Evolutionary conservation across 257 asterid species (phyloP).

Genomic region (Lantana camara): DNA sequence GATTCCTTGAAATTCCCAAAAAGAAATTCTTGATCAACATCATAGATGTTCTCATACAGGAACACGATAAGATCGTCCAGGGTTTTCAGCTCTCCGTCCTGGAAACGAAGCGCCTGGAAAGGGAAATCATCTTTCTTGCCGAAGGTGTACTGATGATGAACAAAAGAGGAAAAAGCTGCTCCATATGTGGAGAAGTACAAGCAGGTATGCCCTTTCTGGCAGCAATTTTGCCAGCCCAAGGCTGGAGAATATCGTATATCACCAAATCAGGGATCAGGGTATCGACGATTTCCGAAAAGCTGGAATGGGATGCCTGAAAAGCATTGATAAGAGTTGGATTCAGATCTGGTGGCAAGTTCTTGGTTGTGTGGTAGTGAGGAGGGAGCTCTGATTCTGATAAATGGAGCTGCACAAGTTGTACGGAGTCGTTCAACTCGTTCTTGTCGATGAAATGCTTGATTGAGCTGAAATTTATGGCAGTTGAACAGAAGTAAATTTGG

Average conservation of each 20-base stretch:
- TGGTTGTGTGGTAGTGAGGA: conserved; percentile 43
- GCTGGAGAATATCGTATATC: conserved; percentile 41
- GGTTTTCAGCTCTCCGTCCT: conserved; percentile 26
- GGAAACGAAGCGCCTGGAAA: conserved; percentile 27
- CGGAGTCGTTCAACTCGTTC: conserved; percentile 2
- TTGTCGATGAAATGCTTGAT: conserved; percentile 29
- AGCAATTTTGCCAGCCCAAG: conserved; percentile 43
- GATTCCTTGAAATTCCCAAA: conserved; percentile 26
- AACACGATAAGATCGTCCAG: neutral
- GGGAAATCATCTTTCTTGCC: conserved; percentile 25
- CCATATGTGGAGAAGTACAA: conserved; percentile 33
- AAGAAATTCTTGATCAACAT: conserved; percentile 9
- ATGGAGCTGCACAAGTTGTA: conserved; percentile 33
- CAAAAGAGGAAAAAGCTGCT: conserved; percentile 3
- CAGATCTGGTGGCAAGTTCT: conserved; percentile 37
- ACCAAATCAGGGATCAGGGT: conserved; percentile 33
- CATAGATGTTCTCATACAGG: neutral
- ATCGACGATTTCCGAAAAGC: conserved; percentile 31
- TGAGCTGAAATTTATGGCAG: conserved; percentile 39
- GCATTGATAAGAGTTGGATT: conserved; percentile 25
- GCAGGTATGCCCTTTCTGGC: conserved; percentile 34
- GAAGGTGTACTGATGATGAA: conserved; percentile 29
- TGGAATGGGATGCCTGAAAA: conserved; percentile 28
- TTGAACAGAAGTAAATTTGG: conserved; percentile 35
- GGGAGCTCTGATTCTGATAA: conserved; percentile 15